Conservation (phyloP, 257 asterid species). For the Schizonepeta tenuifolia region DNA sequence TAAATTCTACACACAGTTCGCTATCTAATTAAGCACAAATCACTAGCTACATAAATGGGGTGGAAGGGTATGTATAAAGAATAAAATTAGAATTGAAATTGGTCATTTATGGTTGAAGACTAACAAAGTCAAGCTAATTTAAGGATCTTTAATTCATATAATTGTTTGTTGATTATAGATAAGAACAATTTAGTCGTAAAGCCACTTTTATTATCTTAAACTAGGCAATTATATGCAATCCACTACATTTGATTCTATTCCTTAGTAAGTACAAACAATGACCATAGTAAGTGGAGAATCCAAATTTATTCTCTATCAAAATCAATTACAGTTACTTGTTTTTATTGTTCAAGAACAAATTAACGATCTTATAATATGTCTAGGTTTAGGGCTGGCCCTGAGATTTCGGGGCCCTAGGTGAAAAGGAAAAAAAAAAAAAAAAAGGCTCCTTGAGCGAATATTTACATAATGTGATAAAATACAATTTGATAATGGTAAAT, state of each 20-base stretch:
- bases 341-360: not conserved
- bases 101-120: not conserved
- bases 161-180: not conserved
- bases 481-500: too few relatives aligned
- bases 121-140: not conserved
- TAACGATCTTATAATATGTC: too few relatives aligned
- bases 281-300: conserved; percentile 33
- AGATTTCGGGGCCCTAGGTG: too few relatives aligned
- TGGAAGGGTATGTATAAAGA: not conserved
- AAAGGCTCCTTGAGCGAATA: too few relatives aligned
- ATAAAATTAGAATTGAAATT: not conserved
- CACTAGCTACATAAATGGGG: not conserved
- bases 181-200: not conserved
- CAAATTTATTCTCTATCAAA: conserved; percentile 21
- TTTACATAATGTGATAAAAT: too few relatives aligned
- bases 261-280: conserved; percentile 27
- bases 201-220: conserved; percentile 27
- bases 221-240: not conserved
- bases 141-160: not conserved
- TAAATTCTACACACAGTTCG: not conserved
- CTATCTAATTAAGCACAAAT: not conserved
- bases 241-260: conserved; percentile 29
- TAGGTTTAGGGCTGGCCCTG: too few relatives aligned
- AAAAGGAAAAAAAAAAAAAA: too few relatives aligned
- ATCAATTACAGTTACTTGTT: not conserved